Conservation (phyloP, 768 basidiomycete genomes). For the Gymnopilus dilepis region DNA sequence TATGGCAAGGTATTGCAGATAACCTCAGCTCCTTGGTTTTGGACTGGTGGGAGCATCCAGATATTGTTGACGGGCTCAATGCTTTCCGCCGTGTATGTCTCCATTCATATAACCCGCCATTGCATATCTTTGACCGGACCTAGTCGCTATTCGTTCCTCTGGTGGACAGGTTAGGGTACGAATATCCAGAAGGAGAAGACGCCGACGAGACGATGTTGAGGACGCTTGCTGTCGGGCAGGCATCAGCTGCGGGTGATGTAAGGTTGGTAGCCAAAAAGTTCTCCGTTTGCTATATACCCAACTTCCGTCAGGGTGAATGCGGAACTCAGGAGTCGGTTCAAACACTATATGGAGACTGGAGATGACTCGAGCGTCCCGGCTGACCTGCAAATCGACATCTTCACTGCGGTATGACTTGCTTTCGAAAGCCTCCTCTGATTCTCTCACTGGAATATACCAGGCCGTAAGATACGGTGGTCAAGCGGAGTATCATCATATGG, state of each 20-base stretch:
- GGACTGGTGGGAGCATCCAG: conserved; percentile 85
- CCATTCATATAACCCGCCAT: conserved; percentile 23
- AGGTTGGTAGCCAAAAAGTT: conserved; percentile 21
- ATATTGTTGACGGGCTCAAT: conserved; percentile 56
- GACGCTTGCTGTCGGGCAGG: conserved; percentile 68
- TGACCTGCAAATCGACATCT: conserved; percentile 71
- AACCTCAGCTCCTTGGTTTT: conserved; percentile 59
- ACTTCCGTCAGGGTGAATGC: conserved; percentile 65
- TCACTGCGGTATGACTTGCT: conserved; percentile 44
- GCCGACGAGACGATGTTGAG: conserved; percentile 74
- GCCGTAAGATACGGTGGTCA: conserved; percentile 77
- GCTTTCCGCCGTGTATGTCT: conserved; percentile 63
- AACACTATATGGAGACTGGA: conserved; percentile 66
- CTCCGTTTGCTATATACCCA: background rate
- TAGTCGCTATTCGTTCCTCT: conserved; percentile 78
- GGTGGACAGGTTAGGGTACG: conserved; percentile 79
- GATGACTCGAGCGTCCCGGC: conserved; percentile 81
- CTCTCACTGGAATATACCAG: conserved; percentile 33
- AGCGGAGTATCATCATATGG: conserved; percentile 74
- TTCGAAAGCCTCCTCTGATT: background rate
- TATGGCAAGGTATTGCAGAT: conserved; percentile 74
- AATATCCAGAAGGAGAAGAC: conserved; percentile 68
- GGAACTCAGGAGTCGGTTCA: conserved; percentile 75
- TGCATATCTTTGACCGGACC: background rate
- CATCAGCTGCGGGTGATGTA: conserved; percentile 37